phyloP scores from a whole-genome alignment of 106 monocot genomes.

The Dendrobium nobile region DNA sequence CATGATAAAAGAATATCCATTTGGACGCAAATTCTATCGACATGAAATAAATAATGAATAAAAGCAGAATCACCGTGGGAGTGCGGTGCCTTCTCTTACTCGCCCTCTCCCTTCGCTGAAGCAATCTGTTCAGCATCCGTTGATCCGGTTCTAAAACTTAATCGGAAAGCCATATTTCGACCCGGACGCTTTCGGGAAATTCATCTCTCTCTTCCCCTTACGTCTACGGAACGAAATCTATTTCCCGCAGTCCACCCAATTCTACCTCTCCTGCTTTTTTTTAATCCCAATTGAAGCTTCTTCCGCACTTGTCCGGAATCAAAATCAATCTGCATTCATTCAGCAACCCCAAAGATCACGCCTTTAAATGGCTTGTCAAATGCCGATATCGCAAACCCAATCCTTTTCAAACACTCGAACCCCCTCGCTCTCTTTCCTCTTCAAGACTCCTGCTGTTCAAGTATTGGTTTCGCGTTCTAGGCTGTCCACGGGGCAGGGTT shows the following conservation, averaged over 20 bases:
- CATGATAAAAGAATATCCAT: too few relatives aligned
- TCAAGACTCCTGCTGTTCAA: not conserved
- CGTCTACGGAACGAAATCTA: conserved; percentile 1
- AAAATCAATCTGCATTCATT: not conserved
- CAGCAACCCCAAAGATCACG: not conserved
- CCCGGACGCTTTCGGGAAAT: too few relatives aligned
- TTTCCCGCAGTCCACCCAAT: not conserved
- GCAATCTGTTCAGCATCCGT: too few relatives aligned
- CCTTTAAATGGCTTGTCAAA: conserved; percentile 8
- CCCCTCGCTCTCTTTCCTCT: not conserved
- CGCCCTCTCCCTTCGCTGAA: too few relatives aligned
- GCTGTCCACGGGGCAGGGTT: not conserved
- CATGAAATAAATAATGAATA: too few relatives aligned
- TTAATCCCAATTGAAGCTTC: conserved; percentile 3
- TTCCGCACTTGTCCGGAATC: not conserved
- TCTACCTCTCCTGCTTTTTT: not conserved
- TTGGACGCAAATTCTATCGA: too few relatives aligned
- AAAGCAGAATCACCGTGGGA: too few relatives aligned
- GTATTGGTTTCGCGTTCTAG: not conserved
- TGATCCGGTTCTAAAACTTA: too few relatives aligned
- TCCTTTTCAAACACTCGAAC: not conserved
- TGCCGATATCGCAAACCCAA: not conserved
- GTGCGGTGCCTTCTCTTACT: too few relatives aligned
- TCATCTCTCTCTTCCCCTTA: too few relatives aligned
- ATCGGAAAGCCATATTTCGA: too few relatives aligned